Base-by-base conservation (phyloP, 495 filamentous ascomycete genomes). In the Rostrohypoxylon terebratum region DNA sequence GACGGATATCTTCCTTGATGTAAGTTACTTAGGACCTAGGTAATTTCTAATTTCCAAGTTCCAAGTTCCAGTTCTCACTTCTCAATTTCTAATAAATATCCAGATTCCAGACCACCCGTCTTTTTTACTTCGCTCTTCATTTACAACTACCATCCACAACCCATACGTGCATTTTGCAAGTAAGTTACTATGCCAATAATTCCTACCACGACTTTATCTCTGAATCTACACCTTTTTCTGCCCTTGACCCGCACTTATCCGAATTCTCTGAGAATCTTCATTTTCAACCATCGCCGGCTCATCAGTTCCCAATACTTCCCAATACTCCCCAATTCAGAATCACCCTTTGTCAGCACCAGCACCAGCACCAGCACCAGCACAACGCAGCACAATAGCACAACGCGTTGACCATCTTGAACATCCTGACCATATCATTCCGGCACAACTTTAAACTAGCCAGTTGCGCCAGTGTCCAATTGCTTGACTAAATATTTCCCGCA, bases 351-450 rank as follows among this genome's bases (percentile, higher is more conserved):
- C n/a, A n/a, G n/a, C 18, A 10, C 7, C 18, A 4, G 47, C 18
- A 21, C 23, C 48, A 53, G 42, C 18, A 10, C 7, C 18, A 4
- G 47, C 18, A 21, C 23, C 48, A 53, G 42, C 33, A 51, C 51
- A 2, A 67, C 48, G 53, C 48, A 66, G 38, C 11, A 64, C 51
- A 71, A 71, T 31, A 59, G 59, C 33, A 64, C 55, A 73, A 68
- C 70, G 70, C 70, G 64, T 73, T 73, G 65, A 61, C 70, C 60
- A 73, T 68, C 53, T 73, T 73, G 65, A 61, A 65, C 60, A 73
- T 68, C 53, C 42, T 45, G 42, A 45, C 16, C n/a, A 45, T 45
- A n/a, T 45, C 21, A 53, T 53, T 54, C 58, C 38, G 44, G 59
- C 54, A 66, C 59, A 63, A 61, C 45, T 71, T 36, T 63, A 33